These are phyloP conservation scores for Penicillium lividum DNA, from an alignment of 495 filamentous ascomycete species.

Conservation along the genomic window DNA sequence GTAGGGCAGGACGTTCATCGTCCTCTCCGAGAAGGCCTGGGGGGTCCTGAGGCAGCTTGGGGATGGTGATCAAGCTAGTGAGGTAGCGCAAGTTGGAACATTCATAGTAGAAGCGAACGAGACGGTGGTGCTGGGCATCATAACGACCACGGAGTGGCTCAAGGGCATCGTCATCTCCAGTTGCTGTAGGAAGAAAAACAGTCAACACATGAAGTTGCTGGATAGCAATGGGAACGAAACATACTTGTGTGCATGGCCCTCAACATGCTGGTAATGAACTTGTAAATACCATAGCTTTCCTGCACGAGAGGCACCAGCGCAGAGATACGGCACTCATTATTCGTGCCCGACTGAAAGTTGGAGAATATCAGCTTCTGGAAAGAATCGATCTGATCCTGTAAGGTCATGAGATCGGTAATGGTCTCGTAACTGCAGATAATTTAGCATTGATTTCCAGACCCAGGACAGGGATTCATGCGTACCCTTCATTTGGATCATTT, in stretches of 20 bases:
- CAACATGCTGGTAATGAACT: conserved; percentile 93
- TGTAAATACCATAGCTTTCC: conserved; percentile 98
- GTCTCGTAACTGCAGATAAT: conserved; percentile 73
- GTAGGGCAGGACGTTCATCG: conserved; percentile 79
- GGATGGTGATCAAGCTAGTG: conserved; percentile 92
- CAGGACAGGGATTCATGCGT: conserved; percentile 5
- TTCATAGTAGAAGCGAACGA: conserved; percentile 98
- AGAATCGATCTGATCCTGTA: conserved; percentile 96
- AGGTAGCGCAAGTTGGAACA: conserved; percentile 96
- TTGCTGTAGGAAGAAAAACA: conserved; percentile 53
- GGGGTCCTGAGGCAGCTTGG: conserved; percentile 91
- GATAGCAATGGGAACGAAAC: conserved; percentile 21
- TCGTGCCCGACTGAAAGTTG: conserved; percentile 83
- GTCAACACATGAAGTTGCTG: conserved; percentile 5
- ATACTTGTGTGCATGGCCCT: conserved; percentile 94
- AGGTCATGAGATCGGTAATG: conserved; percentile 90
- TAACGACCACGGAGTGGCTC: conserved; percentile 85
- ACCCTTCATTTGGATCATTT: conserved; percentile 97
- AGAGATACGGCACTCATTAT: conserved; percentile 96
- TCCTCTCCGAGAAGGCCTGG: conserved; percentile 84
- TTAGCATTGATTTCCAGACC: conserved; percentile 18
- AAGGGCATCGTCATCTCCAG: conserved; percentile 93
- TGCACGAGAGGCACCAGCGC: conserved; percentile 90
- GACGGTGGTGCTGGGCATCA: conserved; percentile 90
- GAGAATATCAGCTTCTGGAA: conserved; percentile 99